Conservation (phyloP, 2,329 filamentous ascomycete species). For the Colletotrichum filicis region DNA sequence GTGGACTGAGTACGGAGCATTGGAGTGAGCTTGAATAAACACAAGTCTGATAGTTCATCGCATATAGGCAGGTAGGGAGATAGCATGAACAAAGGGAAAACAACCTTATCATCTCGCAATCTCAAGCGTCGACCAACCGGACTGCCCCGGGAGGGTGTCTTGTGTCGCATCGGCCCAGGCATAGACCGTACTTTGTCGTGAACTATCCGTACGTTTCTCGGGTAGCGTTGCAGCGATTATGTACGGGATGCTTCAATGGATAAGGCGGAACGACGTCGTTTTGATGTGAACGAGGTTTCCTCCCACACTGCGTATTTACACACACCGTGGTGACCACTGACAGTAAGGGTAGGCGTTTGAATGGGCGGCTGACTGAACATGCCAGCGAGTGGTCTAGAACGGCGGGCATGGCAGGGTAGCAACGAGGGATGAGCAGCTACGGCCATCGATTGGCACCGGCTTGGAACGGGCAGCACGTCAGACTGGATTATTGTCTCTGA, state of each 20-base stretch:
- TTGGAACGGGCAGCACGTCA: constrained; percentile 17
- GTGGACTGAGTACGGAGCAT: too few species aligned
- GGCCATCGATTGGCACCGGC: constrained; percentile 12
- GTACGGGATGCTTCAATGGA: neutral
- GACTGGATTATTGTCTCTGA: constrained; percentile 16
- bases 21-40: neutral
- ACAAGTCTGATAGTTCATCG: neutral
- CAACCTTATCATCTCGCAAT: neutral
- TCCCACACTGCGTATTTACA: too few species aligned
- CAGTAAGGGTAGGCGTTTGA: neutral
- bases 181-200: neutral
- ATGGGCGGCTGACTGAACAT: constrained; percentile 6
- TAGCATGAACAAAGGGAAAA: neutral
- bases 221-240: too few species aligned
- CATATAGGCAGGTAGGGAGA: neutral
- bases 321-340: too few species aligned
- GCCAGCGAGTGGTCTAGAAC: constrained; percentile 25
- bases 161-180: neutral
- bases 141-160: neutral
- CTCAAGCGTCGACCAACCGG: neutral
- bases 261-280: neutral
- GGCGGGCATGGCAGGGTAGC: constrained; percentile 14
- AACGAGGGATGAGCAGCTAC: constrained; percentile 15
- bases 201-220: too few species aligned
- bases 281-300: too few species aligned